Evolutionary conservation across 106 monocot species (phyloP), one percentile per base, ranked within the genome.

Genomic region (Chionographis japonica): DNA sequence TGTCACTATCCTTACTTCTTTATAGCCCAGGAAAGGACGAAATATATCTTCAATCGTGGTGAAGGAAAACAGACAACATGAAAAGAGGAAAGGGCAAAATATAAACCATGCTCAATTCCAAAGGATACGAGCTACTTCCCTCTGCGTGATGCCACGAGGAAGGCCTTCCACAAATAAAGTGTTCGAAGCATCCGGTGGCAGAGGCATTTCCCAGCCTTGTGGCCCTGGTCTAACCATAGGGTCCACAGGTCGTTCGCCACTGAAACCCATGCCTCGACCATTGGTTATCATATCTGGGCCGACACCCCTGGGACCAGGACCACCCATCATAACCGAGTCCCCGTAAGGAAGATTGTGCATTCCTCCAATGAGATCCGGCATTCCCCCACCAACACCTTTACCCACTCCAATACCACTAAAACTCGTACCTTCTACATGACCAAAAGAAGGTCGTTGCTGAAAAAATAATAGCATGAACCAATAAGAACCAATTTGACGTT

Each of bases 51-150:
- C 4, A 54, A n/a, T 14, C 4, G n/a, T 54, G 54, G 54, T 54
- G 12, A 54, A 54, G 54, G 54, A 54, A 15, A 54, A 10, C 15
- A 54, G 14, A 46, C 8, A 46, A 46, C 46, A 46, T 10, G 9
- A 46, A 46, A 46, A 46, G 27, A 27, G 54, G 7, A 54, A 54
- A 54, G n/a, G 14, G 4, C 46, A 46, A 46, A 5, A 5, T 10
- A 46, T 27, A 6, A 46, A 46, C 9, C 5, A 10, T 46, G 9
- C 5, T 46, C 46, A 46, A 54, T 13, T 0, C 4, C n/a, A 54
- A 54, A 54, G 54, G 54, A 54, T 54, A 54, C n/a, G 54, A 54
- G 54, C 12, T 54, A 54, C 14, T 54, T 14, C 54, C n/a, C 54
- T 54, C 54, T 13, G 13, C 4, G 54, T 54, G n/a, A n/a, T n/a